These are phyloP conservation scores for Ogataea paraovalis DNA, from an alignment of 805 yeast genomes.

Conservation along the genomic window DNA sequence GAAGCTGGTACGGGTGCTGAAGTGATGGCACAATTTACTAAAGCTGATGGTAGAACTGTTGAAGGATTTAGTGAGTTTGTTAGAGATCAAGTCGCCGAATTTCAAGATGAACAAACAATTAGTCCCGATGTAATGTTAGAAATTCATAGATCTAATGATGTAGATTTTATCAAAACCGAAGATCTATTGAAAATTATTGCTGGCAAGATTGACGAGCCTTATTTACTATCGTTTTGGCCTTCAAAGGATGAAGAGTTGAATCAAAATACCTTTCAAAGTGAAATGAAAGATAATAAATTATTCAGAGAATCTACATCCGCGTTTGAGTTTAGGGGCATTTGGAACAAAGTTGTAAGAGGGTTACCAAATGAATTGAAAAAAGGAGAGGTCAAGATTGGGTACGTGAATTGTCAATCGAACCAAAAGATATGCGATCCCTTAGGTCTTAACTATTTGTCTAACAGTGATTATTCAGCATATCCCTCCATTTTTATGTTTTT, in stretches of 20 bases:
- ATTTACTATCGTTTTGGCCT: conserved; percentile 66
- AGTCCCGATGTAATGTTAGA: conserved; percentile 40
- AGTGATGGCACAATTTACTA: conserved; percentile 44
- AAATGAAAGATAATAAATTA: conserved; percentile 30
- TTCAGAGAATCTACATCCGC: conserved; percentile 48
- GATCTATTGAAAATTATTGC: conserved; percentile 46
- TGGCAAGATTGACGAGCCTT: conserved; percentile 48
- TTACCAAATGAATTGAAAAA: conserved; percentile 22
- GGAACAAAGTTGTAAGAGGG: conserved; percentile 56
- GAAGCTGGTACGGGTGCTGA: conserved; percentile 36
- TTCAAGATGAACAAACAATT: conserved; percentile 41
- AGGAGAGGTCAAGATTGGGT: conserved; percentile 36
- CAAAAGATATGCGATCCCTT: conserved; percentile 48
- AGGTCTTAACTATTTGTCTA: conserved; percentile 37
- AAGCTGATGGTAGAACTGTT: conserved; percentile 39
- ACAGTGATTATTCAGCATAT: conserved; percentile 4
- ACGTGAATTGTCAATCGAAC: conserved; percentile 54
- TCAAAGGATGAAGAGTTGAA: conserved; percentile 40
- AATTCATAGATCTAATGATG: conserved; percentile 5
- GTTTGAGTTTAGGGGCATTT: conserved; percentile 45
- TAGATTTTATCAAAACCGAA: conserved; percentile 28
- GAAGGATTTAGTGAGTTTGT: conserved; percentile 52
- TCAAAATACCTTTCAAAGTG: conserved; percentile 30
- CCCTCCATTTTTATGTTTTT: conserved; percentile 37
- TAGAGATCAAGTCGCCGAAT: conserved; percentile 42